Evolutionary conservation across 1,284 basidiomycete species (phyloP).

Genomic region (Macrocybe sp.): DNA sequence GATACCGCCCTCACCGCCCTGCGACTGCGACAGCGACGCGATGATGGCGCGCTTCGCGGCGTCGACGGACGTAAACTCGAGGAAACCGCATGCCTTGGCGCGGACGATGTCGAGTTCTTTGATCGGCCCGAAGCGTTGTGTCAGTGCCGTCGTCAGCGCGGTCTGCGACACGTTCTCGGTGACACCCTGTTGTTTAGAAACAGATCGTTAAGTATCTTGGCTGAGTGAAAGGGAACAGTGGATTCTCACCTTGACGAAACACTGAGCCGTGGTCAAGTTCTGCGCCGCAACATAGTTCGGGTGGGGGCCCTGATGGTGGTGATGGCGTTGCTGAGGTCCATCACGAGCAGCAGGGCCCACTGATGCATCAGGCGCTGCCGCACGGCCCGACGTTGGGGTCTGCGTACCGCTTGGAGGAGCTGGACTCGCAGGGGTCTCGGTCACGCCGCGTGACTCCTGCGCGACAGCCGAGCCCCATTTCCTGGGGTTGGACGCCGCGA

Average conservation of each 20-base stretch:
- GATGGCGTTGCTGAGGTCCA: conserved; percentile 26
- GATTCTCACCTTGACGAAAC: conserved; percentile 80
- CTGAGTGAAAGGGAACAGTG: conserved; percentile 3
- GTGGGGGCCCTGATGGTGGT: conserved; percentile 26
- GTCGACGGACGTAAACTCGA: conserved; percentile 82
- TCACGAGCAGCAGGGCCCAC: conserved; percentile 23
- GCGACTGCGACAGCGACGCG: conserved; percentile 54
- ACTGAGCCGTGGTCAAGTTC: conserved; percentile 63
- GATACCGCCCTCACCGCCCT: conserved; percentile 89
- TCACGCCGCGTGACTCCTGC: conserved; percentile 65
- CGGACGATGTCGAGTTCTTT: conserved; percentile 90
- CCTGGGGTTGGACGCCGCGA: conserved; percentile 76
- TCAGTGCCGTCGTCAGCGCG: conserved; percentile 56
- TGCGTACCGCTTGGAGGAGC: conserved; percentile 43
- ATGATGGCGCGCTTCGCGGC: conserved; percentile 82
- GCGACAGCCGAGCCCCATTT: conserved; percentile 80
- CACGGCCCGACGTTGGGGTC: conserved; percentile 29
- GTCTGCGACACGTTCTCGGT: conserved; percentile 68
- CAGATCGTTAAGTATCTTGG: conserved; percentile 1
- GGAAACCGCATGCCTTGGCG: conserved; percentile 88
- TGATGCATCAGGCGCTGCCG: conserved; percentile 13
- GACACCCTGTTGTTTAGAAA: conserved; percentile 46
- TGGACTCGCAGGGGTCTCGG: conserved; percentile 42
- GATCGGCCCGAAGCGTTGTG: conserved; percentile 76
- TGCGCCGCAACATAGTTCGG: conserved; percentile 53